phyloP scores from a whole-genome alignment of 129 eudicot species.

The Artemisia tridentata region DNA sequence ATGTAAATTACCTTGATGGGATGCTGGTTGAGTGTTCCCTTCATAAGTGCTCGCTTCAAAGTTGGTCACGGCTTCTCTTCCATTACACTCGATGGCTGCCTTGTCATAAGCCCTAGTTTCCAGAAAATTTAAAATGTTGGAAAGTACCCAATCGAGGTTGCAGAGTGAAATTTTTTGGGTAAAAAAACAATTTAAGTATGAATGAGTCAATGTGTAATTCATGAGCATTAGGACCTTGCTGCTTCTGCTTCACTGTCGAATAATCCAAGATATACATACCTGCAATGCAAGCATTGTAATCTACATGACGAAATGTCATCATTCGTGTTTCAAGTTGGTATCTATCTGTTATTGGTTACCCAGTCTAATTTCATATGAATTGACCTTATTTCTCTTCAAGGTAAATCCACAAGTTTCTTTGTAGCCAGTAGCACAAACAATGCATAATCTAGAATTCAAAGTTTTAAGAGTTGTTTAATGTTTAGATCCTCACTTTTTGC shows the following conservation, averaged over 20 bases:
- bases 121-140: constrained; percentile 39
- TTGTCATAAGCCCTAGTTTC: constrained; percentile 72
- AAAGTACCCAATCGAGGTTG: constrained; percentile 35
- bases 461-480: not conserved
- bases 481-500: constrained; percentile 66
- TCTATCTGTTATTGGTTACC: not conserved
- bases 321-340: constrained; percentile 9
- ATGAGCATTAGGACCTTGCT: constrained; percentile 68
- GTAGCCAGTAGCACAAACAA: not conserved
- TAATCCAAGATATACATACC: constrained; percentile 82
- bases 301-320: constrained; percentile 40
- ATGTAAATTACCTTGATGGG: constrained; percentile 31
- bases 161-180: constrained; percentile 25
- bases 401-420: constrained; percentile 4
- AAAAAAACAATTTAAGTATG: constrained; percentile 19
- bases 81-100: constrained; percentile 70
- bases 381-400: not conserved
- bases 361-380: constrained; percentile 4
- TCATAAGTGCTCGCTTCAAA: constrained; percentile 58
- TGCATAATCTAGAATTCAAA: not conserved
- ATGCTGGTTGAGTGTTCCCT: constrained; percentile 26
- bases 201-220: constrained; percentile 30
- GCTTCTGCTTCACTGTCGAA: constrained; percentile 82
- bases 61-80: constrained; percentile 74
- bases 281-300: constrained; percentile 49